Evolutionary conservation across 1,284 basidiomycete species (phyloP), one percentile per base, ranked within the genome.

Genomic region (Malassezia yamatoensis): DNA sequence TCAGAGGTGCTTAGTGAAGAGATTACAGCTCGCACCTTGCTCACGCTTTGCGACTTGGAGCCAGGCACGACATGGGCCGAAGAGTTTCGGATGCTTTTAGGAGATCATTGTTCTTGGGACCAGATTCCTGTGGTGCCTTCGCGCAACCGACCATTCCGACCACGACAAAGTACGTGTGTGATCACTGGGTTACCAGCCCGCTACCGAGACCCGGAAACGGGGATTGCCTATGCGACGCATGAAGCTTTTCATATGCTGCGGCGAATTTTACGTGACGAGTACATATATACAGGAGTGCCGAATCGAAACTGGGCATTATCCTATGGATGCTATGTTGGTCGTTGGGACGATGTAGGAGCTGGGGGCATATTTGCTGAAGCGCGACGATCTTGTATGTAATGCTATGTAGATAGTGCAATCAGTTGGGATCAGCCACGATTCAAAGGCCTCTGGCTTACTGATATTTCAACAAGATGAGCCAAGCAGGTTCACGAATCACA

Each of bases 21-120:
- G 33, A 39, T 49, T 3, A 62, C 66, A 15, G 50, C 66, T 1
- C 66, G 68, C 24, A 70, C 65, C 10, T 39, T 70, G 5, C 51
- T 71, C 7, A 64, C 64, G 5, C 46, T 72, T 29, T 60, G 66
- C 33, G 49, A 59, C 3, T 20, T 51, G 15, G 62, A 63, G 2
- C 44, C 53, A 12, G 61, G 61, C 34, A 60, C 58, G 49, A 51
- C 48, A 11, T 87, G 86, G 85, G 77, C 77, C 43, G 81, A 84
- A 43, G 85, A 83, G 3, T 87, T 87, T 83, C 71, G 78, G 11
- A 83, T 84, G 1, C 78, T 90, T 76, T 87, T 90, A 63, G 87
- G 87, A 5, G 78, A 73, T 18, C 79, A 80, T 56, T 75, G 75
- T 36, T 67, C 74, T 33, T 80, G 79, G 79, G 69, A 72, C 21